Base-by-base conservation (phyloP, 75 land plant species). In the Adiantum capillusveneris region DNA sequence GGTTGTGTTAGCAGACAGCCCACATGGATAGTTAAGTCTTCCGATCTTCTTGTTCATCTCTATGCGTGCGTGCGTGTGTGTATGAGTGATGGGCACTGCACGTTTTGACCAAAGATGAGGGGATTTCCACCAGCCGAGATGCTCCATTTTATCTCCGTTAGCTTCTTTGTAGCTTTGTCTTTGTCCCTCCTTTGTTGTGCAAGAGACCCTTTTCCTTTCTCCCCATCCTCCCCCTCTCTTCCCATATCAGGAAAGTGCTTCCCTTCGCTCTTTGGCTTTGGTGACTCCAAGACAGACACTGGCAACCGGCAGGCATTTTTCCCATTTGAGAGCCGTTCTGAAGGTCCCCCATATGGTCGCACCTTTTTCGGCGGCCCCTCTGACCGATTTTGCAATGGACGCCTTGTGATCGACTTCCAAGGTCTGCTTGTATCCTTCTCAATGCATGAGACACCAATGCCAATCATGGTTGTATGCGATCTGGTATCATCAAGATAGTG, bases 391-490 rank as follows among this genome's bases (percentile, higher is more conserved):
- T 85, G 68, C 29, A 74, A 85, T 59, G 88, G 85, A 9, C 79
- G 88, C n/a, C 52, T 81, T 16, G 42, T 81, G 46, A 58, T 84
- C 31, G 87, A 84, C 53, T 84, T 84, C 59, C 20, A 81, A 11
- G 84, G 87, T 84, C 57, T 19, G 18, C 18, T 44, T 11, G 1
- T 21, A 48, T 13, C 51, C 20, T 16, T 16, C 51, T 48, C 5
- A 18, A 12, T 48, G 6, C 5, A 12, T 48, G 20, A 48, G 6
- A 5, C 13, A 48, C 51, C 14, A 41, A 48, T 20, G 13, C 6
- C 20, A 48, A 16, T 9, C 20, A 48, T n/a, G n/a, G n/a, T n/a
- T n/a, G n/a, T n/a, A 20, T 48, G 13, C 18, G 20, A 9, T 13
- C 13, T 48, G 13, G 9, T 18, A 48, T 19, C 18, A 11, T 20